Percentiles rank a stretch among this genome's conserved stretches.
These are phyloP conservation scores for Rubia peregrina DNA, from an alignment of 305 asterid genomes.

Conservation along the genomic window DNA sequence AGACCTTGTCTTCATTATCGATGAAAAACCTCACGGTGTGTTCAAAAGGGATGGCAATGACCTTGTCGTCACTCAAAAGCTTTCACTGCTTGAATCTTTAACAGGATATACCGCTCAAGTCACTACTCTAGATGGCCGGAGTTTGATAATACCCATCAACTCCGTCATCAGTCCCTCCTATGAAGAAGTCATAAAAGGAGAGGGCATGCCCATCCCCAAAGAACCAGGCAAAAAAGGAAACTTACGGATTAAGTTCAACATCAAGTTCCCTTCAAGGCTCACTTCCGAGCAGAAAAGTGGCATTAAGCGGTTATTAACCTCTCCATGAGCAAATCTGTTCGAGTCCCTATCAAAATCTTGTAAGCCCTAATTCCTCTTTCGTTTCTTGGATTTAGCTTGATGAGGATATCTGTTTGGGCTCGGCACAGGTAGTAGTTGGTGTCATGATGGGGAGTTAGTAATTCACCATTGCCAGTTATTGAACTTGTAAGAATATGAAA, in stretches of 20 bases:
- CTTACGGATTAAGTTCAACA: slow-evolving; percentile 66
- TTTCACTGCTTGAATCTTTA: slow-evolving; percentile 73
- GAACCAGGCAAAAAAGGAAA: slow-evolving; percentile 78
- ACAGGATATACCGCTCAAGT: slow-evolving; percentile 67
- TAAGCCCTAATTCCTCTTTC: neutral
- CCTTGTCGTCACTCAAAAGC: slow-evolving; percentile 56
- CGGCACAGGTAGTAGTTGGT: slow-evolving; percentile 7
- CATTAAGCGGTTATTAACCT: slow-evolving; percentile 59
- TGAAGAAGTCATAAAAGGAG: slow-evolving; percentile 80
- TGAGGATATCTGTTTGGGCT: slow-evolving; percentile 11
- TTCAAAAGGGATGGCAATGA: slow-evolving; percentile 88
- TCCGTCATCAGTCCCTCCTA: slow-evolving; percentile 56
- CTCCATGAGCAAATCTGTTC: slow-evolving; percentile 16
- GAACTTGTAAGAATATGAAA: neutral
- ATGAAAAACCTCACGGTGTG: slow-evolving; percentile 74
- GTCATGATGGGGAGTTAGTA: neutral
- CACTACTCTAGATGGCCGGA: slow-evolving; percentile 76
- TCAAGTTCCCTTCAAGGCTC: slow-evolving; percentile 77
- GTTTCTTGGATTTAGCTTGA: slow-evolving; percentile 10
- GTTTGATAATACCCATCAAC: slow-evolving; percentile 50
- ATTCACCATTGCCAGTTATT: neutral
- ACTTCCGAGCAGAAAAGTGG: slow-evolving; percentile 83
- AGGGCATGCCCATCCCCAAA: slow-evolving; percentile 85
- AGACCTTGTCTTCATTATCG: slow-evolving; percentile 72
- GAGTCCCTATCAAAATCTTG: neutral